Base-by-base conservation (phyloP, 768 basidiomycete genomes). In the Mycena crocata region DNA sequence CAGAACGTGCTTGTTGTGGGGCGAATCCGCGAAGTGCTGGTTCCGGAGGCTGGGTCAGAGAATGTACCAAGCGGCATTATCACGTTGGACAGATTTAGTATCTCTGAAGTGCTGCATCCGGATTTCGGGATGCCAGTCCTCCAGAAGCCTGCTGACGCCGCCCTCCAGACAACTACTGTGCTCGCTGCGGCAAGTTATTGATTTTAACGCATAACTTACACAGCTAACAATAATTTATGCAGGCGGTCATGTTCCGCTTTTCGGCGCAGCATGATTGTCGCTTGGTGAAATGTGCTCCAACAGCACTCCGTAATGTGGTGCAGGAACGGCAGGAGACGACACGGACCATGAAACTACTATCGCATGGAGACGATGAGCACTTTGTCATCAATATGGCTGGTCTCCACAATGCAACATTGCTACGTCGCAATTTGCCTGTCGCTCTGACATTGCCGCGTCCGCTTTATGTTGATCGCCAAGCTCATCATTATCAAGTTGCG, bases 251-350 rank as follows among this genome's bases (percentile, higher is more conserved):
- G 24, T 72, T 70, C 35, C 24, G 46, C 5, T 55, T 69, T 34
- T 71, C 70, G 24, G 70, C 66, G 1, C 70, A 69, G 46, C 69
- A 74, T 46, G 68, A 72, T 52, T 72, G 72, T 51, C 34, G 48
- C 1, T 35, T 39, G 21, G 49, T 31, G 1, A 32, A 59, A 2
- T 74, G 73, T 35, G 17, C n/a, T 0, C 31, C 66, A 1, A 49
- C 46, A 12, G 70, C 49, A 1, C 13, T 51, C 3, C 50, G 67
- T 9, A 19, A 5, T 14, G n/a, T 49, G 2, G 10, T 46, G 3
- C 70, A 73, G 34, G 70, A 74, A 34, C 45, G 68, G 1, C 40
- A 61, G 31, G 66, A 67, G 19, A 73, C 70, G 6, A 30, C 28
- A 3, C 57, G n/a, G 1, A 30, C 23, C 5, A 57, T 34, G 1